Conservation (phyloP, 352 stramenopile species). For the Phytophthora hybrid region DNA sequence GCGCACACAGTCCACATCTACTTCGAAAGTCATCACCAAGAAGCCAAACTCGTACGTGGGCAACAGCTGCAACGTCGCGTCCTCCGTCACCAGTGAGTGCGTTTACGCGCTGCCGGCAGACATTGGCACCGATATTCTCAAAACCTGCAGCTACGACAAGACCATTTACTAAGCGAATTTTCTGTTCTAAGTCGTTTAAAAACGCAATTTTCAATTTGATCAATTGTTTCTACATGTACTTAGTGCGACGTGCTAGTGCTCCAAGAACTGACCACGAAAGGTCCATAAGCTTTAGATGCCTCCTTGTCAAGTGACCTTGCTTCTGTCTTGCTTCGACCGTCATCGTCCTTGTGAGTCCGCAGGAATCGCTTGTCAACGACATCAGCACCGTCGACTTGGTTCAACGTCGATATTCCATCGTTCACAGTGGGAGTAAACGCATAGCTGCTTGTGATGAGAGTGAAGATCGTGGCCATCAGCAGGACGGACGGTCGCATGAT, state of each 20-base stretch:
- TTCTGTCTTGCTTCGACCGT: not conserved
- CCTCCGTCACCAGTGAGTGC: conserved; percentile 47
- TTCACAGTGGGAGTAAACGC: not conserved
- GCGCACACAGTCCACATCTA: conserved; percentile 53
- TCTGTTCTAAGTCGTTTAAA: not conserved
- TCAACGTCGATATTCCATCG: not conserved
- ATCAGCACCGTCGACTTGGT: not conserved
- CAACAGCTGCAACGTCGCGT: conserved; percentile 57
- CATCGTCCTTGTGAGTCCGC: not conserved
- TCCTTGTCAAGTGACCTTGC: not conserved
- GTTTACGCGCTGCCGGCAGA: conserved; percentile 56
- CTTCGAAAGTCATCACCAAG: conserved; percentile 34
- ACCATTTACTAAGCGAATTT: conserved; percentile 42
- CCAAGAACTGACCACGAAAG: not conserved
- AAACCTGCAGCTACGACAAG: conserved; percentile 54
- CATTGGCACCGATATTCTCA: conserved; percentile 44
- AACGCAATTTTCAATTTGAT: not conserved
- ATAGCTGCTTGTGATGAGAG: not conserved
- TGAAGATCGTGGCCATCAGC: not conserved
- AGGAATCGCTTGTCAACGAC: not conserved
- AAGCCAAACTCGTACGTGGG: conserved; percentile 74
- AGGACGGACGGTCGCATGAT: not conserved
- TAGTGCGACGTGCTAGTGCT: too few species aligned
- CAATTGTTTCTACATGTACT: too few species aligned
- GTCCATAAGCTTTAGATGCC: not conserved